Evolutionary conservation across 805 yeast genomes (phyloP), one percentile per base, ranked within the genome.

Genomic region (Ogataea salicorniae): DNA sequence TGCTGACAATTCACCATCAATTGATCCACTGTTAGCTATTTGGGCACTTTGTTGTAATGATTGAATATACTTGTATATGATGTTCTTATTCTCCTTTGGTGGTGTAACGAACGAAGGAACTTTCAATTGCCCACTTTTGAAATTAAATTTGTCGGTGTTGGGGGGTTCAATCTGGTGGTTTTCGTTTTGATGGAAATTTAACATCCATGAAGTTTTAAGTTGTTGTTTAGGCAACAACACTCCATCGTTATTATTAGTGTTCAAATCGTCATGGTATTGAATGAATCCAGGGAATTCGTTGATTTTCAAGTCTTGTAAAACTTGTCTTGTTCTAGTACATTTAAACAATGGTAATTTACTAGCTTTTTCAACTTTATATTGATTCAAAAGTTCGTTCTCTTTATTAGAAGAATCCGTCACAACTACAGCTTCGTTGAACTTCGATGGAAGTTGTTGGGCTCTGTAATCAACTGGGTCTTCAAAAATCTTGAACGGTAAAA

Each of bases 21-120:
- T 36, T 7, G 17, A 16, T 6, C 17, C 13, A 37, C 7, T n/a
- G 14, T 11, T 35, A 31, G 6, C n/a, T 4, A 5, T 5, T 11
- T 26, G 11, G 17, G 31, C 8, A 9, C 15, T 9, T 15, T 14
- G 15, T 34, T 46, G 34, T 3, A 56, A 39, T 1, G 58, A 47
- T 22, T 46, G 45, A n/a, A 56, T 48, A 44, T 53, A 56, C n/a
- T 43, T 46, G 43, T 56, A 58, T 5, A 46, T 50, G 16, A 51
- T 43, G 6, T 7, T 29, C 33, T 51, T 44, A 33, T 55, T 39
- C 15, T 26, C 43, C 34, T 57, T 57, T 2, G 61, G 61, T 4
- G 61, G 61, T 4, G 61, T 58, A 34, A 56, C 49, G 34, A 47
- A 58, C 7, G 60, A 58, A 11, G 61, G 61, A 15, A 57, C 41